Base-by-base conservation (phyloP, 2,329 filamentous ascomycete species). In the Clonostachys sp. region DNA sequence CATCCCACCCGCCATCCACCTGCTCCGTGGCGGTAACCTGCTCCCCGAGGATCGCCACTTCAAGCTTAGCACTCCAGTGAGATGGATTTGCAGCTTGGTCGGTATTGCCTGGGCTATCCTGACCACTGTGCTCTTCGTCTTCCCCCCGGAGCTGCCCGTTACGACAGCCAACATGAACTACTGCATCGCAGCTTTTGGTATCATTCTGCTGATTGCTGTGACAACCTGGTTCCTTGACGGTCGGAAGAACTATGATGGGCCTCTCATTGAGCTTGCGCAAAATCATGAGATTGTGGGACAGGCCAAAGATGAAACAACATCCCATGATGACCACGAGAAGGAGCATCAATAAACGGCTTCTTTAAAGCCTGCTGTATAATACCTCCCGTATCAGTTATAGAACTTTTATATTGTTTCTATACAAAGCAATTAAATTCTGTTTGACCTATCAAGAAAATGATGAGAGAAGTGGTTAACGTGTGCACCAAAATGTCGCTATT, bases 41-140 rank as follows among this genome's bases (percentile, higher is more conserved):
- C 67, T 89, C 6, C 86, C 86, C 0, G 72, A 78, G 5, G 49
- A 54, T 16, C 48, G 62, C 8, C 58, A 59, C 0, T 72, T 69
- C 51, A 59, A 59, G 20, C 53, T 73, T 8, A 57, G 61, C 0
- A 46, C 45, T 6, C 63, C 59, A 56, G 50, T 69, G 2, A 68
- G 68, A 6, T 71, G 68, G 68, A 60, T 53, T 1, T 49, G 52
- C 2, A 61, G 69, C 36, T 52, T 56, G 7, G 54, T 61, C 24
- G 84, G 86, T 5, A 73, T 90, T 44, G 68, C 69, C 0, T 90
- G 86, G 65, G 78, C 84, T 2, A 66, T 81, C 12, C 62, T 89
- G 16, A 89, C 86, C 0, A 89, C 85, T 0, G 80, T 89, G 1
- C 72, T 91, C 1, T 90, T 90, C 64, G 74, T 89, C 18, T 89